Evolutionary conservation across 2,329 filamentous ascomycete species (phyloP).

Genomic region (Fonsecaea erecta): DNA sequence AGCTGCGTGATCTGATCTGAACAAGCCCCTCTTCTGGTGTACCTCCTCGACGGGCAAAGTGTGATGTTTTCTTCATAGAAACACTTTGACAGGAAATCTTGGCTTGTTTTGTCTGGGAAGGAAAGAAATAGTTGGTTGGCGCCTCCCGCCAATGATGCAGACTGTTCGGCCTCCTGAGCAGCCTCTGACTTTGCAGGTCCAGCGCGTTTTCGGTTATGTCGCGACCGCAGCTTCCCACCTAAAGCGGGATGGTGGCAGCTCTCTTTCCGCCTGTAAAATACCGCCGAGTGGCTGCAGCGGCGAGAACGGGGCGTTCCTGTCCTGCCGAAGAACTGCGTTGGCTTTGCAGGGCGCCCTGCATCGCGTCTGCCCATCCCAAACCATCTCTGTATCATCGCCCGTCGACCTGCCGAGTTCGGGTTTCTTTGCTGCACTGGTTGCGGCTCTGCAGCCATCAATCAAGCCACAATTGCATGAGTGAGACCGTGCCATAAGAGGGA

Average conservation of each 20-base stretch:
- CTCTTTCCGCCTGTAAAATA: conserved; percentile 1
- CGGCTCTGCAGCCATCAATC: background rate
- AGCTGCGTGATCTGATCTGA: background rate
- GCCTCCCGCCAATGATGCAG: background rate
- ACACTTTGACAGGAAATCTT: background rate
- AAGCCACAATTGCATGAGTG: background rate
- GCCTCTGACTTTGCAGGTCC: background rate
- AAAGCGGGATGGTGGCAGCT: conserved; percentile 9
- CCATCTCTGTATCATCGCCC: background rate
- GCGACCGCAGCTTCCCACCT: background rate
- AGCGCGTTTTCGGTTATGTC: background rate
- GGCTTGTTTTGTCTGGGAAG: background rate
- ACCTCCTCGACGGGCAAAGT: too few relatives aligned
- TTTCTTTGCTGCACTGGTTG: conserved; percentile 4
- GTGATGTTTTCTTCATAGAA: too few relatives aligned
- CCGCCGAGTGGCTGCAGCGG: conserved; percentile 10
- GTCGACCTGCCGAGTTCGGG: background rate
- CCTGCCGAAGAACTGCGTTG: conserved; percentile 14
- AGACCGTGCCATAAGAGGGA: background rate
- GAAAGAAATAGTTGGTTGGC: background rate
- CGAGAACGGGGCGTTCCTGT: background rate
- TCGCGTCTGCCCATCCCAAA: background rate
- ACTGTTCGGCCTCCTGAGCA: background rate
- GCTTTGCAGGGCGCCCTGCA: conserved; percentile 15
- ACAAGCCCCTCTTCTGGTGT: background rate